Conservation (phyloP, 768 basidiomycete genomes). For the Galerina sulciceps region DNA sequence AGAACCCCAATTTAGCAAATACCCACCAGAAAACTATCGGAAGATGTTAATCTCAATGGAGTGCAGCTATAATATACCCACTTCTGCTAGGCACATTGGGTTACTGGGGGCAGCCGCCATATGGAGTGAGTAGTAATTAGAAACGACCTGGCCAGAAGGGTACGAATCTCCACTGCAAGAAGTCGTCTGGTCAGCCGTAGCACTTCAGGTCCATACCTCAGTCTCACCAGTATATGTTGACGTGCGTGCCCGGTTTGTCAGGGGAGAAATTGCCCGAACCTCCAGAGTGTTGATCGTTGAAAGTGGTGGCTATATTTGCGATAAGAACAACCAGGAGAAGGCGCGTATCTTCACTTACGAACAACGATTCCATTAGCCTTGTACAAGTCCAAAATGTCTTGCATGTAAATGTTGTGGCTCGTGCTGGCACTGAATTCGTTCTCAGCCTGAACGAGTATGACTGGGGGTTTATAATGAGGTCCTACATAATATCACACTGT, state of each 20-base stretch:
- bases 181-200: neutral
- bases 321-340: neutral
- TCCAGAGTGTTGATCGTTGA: slow-evolving; percentile 54
- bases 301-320: slow-evolving; percentile 42
- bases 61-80: slow-evolving; percentile 8
- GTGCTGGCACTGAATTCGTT: slow-evolving; percentile 56
- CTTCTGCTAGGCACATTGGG: slow-evolving; percentile 55
- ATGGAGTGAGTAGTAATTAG: slow-evolving; percentile 51
- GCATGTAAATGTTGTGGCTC: slow-evolving; percentile 51
- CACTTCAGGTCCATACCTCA: neutral
- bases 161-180: slow-evolving; percentile 48
- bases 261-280: slow-evolving; percentile 54
- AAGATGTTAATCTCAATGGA: neutral
- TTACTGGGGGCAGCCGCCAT: slow-evolving; percentile 45
- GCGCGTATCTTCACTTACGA: slow-evolving; percentile 35
- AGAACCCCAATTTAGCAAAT: slow-evolving; percentile 47
- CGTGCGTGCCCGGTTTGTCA: slow-evolving; percentile 45
- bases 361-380: slow-evolving; percentile 50
- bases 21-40: slow-evolving; percentile 52
- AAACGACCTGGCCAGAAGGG: slow-evolving; percentile 55
- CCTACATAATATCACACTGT: neutral
- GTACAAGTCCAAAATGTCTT: slow-evolving; percentile 48
- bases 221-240: slow-evolving; percentile 52
- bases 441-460: slow-evolving; percentile 56
- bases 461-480: slow-evolving; percentile 22